phyloP scores from a whole-genome alignment of 2,329 filamentous ascomycete species.

The Xylariaceae sp. region DNA sequence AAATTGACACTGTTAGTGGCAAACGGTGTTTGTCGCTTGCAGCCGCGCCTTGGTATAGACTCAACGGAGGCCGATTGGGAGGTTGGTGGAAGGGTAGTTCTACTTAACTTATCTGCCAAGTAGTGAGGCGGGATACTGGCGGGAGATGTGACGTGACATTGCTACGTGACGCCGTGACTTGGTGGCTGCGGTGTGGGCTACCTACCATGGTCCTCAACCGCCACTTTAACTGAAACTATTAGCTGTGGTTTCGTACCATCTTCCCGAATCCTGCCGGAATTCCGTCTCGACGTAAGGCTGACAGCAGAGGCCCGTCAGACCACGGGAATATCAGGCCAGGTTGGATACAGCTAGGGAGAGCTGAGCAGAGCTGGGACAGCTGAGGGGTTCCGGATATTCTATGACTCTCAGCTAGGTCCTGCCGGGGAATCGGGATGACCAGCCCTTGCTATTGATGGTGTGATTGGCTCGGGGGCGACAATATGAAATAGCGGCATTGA shows the following conservation, averaged over 20 bases:
- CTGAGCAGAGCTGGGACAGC: conserved; percentile 12
- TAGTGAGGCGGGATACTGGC: too few relatives aligned
- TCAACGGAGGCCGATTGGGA: background rate
- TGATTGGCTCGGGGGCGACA: background rate
- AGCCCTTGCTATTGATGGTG: background rate
- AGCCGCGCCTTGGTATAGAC: background rate
- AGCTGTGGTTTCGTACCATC: background rate
- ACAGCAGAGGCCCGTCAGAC: background rate
- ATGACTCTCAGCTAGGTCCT: conserved; percentile 6
- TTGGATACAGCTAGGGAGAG: conserved; percentile 3
- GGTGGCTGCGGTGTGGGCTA: background rate
- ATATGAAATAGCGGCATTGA: background rate
- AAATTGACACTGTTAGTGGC: background rate
- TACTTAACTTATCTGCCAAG: background rate
- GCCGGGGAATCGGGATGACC: background rate
- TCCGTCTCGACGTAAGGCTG: background rate
- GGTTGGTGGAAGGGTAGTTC: background rate
- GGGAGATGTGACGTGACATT: too few relatives aligned
- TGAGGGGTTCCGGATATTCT: conserved; percentile 2
- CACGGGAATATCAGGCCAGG: background rate
- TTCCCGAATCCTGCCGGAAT: background rate
- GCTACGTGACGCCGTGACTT: background rate
- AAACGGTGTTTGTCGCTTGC: background rate
- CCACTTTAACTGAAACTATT: background rate
- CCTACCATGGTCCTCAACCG: background rate